Percentiles rank a stretch among this genome's conserved stretches.
Evolutionary conservation across 352 stramenopile species (phyloP).

Genomic region (Phytophthora fragariae): DNA sequence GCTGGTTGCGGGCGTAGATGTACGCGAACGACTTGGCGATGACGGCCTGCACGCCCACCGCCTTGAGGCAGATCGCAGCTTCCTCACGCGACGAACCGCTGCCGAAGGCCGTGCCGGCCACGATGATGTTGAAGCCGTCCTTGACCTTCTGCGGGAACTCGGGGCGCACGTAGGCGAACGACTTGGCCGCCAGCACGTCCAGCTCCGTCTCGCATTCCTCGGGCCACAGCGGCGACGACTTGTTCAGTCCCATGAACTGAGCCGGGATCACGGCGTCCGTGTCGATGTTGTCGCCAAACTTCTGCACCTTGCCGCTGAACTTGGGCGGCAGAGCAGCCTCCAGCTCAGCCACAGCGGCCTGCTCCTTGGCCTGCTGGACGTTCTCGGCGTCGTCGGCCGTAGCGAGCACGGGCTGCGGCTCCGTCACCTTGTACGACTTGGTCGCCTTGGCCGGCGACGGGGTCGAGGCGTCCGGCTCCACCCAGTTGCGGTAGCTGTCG

Average conservation of each 20-base stretch:
- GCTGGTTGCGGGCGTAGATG: slow-evolving; percentile 88
- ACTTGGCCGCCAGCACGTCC: slow-evolving; percentile 81
- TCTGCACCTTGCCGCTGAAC: slow-evolving; percentile 75
- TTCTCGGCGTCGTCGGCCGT: slow-evolving; percentile 32
- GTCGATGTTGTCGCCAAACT: slow-evolving; percentile 85
- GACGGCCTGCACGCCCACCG: slow-evolving; percentile 77
- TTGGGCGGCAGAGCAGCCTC: slow-evolving; percentile 61
- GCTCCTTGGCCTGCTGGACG: slow-evolving; percentile 58
- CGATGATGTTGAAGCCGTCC: slow-evolving; percentile 83
- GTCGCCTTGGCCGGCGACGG: slow-evolving; percentile 29
- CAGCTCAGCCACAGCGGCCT: slow-evolving; percentile 61
- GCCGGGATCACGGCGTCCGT: slow-evolving; percentile 84
- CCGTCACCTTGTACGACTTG: slow-evolving; percentile 49
- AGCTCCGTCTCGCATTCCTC: slow-evolving; percentile 81
- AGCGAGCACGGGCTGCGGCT: slow-evolving; percentile 57
- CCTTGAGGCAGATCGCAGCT: slow-evolving; percentile 84
- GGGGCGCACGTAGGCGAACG: slow-evolving; percentile 83
- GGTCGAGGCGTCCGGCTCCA: slow-evolving; percentile 46
- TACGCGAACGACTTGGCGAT: slow-evolving; percentile 90
- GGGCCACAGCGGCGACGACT: slow-evolving; percentile 81
- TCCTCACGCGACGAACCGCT: slow-evolving; percentile 84
- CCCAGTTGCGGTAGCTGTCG: slow-evolving; percentile 82
- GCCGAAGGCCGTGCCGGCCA: slow-evolving; percentile 76
- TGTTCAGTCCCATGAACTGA: slow-evolving; percentile 87
- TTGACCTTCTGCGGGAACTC: slow-evolving; percentile 79